phyloP scores from a whole-genome alignment of 129 eudicot species.

The Chrysanthemum lavandulifolium region DNA sequence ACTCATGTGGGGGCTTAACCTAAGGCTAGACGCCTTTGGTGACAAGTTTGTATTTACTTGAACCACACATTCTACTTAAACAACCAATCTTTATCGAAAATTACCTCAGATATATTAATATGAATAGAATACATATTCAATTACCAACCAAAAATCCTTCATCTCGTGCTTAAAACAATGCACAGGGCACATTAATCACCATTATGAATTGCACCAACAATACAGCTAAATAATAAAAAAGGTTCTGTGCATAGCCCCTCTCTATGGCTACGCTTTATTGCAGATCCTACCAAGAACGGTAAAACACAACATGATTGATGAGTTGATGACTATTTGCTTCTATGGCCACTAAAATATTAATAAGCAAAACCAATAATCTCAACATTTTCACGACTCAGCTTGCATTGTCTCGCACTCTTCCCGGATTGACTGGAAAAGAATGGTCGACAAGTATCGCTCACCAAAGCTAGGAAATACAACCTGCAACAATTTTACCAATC shows the following conservation, averaged over 20 bases:
- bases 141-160: neutral
- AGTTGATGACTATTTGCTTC: neutral
- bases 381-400: conserved; percentile 30
- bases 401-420: conserved; percentile 73
- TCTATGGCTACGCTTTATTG: conserved; percentile 20
- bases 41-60: too few species aligned
- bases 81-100: neutral
- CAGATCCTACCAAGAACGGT: conserved; percentile 10
- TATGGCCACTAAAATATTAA: neutral
- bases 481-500: conserved; percentile 33
- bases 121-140: too few species aligned
- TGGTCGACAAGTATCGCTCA: conserved; percentile 67
- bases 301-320: neutral
- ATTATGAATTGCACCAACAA: neutral
- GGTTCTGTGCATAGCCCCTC: neutral
- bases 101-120: too few species aligned
- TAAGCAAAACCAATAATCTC: neutral
- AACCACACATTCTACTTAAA: neutral
- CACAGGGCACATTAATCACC: neutral
- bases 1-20: too few species aligned
- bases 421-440: conserved; percentile 69
- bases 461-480: conserved; percentile 86
- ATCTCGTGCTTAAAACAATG: conserved; percentile 11
- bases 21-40: too few species aligned
- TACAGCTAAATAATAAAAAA: neutral